A percentile compares a stretch with the other conserved stretches of the same genome.
Evolutionary conservation across 208 protist genomes (phyloP).

Genomic region (Tritrichomonas musculus): DNA sequence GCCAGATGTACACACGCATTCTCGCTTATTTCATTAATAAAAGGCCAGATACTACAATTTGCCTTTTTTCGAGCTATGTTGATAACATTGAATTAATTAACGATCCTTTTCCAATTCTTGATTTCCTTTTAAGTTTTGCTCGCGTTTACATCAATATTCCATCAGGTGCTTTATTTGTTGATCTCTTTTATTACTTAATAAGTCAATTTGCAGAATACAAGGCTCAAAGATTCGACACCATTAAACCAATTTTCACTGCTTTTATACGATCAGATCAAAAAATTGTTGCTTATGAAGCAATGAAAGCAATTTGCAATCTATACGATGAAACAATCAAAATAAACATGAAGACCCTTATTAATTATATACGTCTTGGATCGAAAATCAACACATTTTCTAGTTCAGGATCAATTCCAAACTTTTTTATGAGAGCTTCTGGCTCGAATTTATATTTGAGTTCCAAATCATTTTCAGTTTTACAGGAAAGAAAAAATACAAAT

Average conservation of each 20-base stretch:
- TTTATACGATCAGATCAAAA: neutral
- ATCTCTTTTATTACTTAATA: neutral
- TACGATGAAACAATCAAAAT: too few species aligned
- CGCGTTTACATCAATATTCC: neutral
- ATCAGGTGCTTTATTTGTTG: neutral
- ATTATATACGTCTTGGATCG: too few species aligned
- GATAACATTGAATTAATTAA: neutral
- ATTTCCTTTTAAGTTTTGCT: neutral
- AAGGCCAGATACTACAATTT: neutral
- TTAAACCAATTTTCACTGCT: neutral
- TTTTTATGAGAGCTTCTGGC: too few species aligned
- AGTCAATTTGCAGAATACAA: neutral
- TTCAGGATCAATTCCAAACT: too few species aligned
- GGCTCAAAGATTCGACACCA: neutral
- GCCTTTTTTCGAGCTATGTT: neutral
- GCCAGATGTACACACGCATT: neutral
- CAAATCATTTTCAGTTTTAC: too few species aligned
- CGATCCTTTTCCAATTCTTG: neutral
- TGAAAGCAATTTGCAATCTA: too few species aligned
- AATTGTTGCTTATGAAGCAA: too few species aligned
- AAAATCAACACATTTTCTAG: too few species aligned
- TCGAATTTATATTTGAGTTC: too few species aligned
- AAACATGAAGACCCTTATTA: too few species aligned
- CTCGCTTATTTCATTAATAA: neutral
- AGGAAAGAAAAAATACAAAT: too few species aligned